Evolutionary conservation across 2,329 filamentous ascomycete genomes (phyloP), one percentile per base, ranked within the genome.

Genomic region (Nemania sp.): DNA sequence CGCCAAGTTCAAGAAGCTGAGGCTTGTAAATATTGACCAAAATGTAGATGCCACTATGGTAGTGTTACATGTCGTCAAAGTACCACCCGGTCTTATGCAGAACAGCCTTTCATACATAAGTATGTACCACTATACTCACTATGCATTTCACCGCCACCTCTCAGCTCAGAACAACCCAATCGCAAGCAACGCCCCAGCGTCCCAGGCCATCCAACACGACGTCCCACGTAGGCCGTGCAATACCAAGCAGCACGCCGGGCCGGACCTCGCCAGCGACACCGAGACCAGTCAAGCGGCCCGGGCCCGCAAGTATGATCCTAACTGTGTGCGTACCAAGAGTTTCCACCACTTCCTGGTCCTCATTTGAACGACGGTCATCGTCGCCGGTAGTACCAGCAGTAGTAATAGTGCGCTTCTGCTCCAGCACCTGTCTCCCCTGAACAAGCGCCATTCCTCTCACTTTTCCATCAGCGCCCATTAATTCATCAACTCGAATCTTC

Each of bases 161-260:
- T 61, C 42, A 64, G 3, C 51, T 19, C 34, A 69, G 44, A 22
- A 68, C 56, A 52, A 56, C 66, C 72, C 72, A 75, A 43, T 73
- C 70, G 46, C 70, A 74, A 17, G 68, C 70, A 19, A 75, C 71
- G 3, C 60, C 66, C 67, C 72, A 73, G 3, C 59, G 61, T 3
- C 68, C 68, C 28, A 64, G 62, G 3, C 45, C 63, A 17, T 61
- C 63, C 1, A 75, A 53, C 22, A 62, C 49, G 11, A 73, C 63
- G 42, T 73, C 71, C 72, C 72, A 75, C 12, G 66, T 68, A 3
- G 72, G 72, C 30, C 68, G 66, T 30, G 61, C 66, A 37, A 76
- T 62, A 1, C 66, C 62, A 2, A 76, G 60, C 17, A 68, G 31
- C 7, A 56, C 51, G 12, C 70, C 70, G 1, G 55, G 53, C 1